Evolutionary conservation across 1,284 basidiomycete species (phyloP).

Genomic region (Fomitiporia mediterranea): DNA sequence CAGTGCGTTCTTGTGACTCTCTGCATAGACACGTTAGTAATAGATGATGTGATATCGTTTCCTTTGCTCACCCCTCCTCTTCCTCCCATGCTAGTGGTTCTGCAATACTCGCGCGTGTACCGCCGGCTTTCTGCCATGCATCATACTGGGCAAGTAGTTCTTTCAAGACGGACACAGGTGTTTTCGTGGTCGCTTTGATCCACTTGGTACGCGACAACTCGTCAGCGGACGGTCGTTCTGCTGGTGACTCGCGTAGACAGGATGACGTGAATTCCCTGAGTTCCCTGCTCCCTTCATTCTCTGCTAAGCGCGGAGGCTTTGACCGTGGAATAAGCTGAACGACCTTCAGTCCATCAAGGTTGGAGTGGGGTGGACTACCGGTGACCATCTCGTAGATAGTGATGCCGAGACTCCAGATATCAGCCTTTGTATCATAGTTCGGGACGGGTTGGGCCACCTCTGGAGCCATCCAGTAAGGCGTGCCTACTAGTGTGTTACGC

Average conservation of each 20-base stretch:
- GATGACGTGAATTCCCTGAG: slow-evolving; percentile 87
- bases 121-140: slow-evolving; percentile 75
- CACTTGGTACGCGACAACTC: slow-evolving; percentile 90
- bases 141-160: slow-evolving; percentile 80
- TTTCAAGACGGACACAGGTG: slow-evolving; percentile 67
- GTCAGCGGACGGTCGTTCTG: slow-evolving; percentile 82
- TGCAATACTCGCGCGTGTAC: slow-evolving; percentile 76
- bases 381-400: slow-evolving; percentile 94
- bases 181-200: slow-evolving; percentile 79
- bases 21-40: not conserved
- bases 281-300: slow-evolving; percentile 76
- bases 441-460: slow-evolving; percentile 89
- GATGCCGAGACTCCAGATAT: slow-evolving; percentile 96
- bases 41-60: not conserved
- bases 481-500: slow-evolving; percentile 91
- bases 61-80: slow-evolving; percentile 51
- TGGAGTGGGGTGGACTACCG: slow-evolving; percentile 87
- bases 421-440: slow-evolving; percentile 91
- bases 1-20: slow-evolving; percentile 21
- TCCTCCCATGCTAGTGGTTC: slow-evolving; percentile 69
- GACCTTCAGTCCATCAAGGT: slow-evolving; percentile 80
- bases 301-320: slow-evolving; percentile 77
- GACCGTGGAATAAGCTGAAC: slow-evolving; percentile 88
- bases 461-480: slow-evolving; percentile 99
- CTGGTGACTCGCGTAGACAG: slow-evolving; percentile 83